phyloP scores from a whole-genome alignment of 768 basidiomycete genomes.

The Amanita jacksonii region DNA sequence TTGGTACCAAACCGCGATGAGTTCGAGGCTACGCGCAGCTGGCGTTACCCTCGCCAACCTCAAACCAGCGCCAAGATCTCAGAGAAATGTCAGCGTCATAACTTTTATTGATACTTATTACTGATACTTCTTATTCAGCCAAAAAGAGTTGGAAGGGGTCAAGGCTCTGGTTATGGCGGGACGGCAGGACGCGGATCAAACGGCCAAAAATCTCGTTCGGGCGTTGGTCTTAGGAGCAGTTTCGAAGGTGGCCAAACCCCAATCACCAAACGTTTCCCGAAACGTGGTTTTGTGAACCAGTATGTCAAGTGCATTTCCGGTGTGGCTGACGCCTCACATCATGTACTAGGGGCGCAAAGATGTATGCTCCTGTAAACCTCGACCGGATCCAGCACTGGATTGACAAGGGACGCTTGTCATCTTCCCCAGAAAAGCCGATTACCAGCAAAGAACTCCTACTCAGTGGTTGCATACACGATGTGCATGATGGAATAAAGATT shows the following conservation, averaged over 20 bases:
- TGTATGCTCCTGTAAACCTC: constrained; percentile 77
- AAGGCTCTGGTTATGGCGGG: constrained; percentile 84
- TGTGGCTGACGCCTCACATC: neutral
- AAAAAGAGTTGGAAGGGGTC: constrained; percentile 93
- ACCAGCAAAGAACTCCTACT: constrained; percentile 79
- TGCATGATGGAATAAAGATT: constrained; percentile 87
- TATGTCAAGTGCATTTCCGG: constrained; percentile 29
- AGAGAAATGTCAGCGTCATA: constrained; percentile 43
- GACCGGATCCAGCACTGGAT: constrained; percentile 89
- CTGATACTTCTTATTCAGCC: constrained; percentile 36
- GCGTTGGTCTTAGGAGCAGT: constrained; percentile 71
- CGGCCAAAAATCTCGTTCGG: constrained; percentile 90
- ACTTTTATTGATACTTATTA: neutral
- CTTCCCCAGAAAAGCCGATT: constrained; percentile 73
- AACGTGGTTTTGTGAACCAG: constrained; percentile 91
- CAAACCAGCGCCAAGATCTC: constrained; percentile 58
- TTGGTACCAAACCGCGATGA: constrained; percentile 19
- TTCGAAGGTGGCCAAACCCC: constrained; percentile 99
- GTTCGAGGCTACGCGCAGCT: constrained; percentile 25
- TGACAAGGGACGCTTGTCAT: constrained; percentile 70
- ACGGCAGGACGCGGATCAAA: constrained; percentile 93
- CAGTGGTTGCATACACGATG: constrained; percentile 83
- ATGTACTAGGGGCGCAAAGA: constrained; percentile 52
- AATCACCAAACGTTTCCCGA: constrained; percentile 83
- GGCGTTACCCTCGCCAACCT: constrained; percentile 63